Evolutionary conservation across 1,284 basidiomycete species (phyloP).

Genomic region (Ceratobasidium sp.): DNA sequence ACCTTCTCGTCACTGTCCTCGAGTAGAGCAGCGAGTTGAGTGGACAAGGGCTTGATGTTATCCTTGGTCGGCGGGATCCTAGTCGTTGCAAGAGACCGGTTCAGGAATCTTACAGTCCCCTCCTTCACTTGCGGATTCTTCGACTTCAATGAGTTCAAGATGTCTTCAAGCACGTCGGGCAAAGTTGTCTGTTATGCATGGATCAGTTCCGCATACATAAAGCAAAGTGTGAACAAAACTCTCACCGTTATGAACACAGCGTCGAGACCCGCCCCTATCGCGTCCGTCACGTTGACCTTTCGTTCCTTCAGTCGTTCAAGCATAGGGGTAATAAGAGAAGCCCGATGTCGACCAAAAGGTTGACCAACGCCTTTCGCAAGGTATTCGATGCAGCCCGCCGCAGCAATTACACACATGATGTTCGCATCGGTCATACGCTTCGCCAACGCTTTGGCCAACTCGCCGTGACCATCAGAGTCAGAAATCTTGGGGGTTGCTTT

Average conservation of each 20-base stretch:
- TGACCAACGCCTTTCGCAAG: slow-evolving; percentile 84
- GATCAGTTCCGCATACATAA: slow-evolving; percentile 45
- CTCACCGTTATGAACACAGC: slow-evolving; percentile 87
- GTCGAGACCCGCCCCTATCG: slow-evolving; percentile 88
- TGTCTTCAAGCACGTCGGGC: slow-evolving; percentile 85
- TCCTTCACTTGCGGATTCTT: slow-evolving; percentile 99
- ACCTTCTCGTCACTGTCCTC: slow-evolving; percentile 93
- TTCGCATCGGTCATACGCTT: slow-evolving; percentile 92
- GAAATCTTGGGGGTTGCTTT: slow-evolving; percentile 80
- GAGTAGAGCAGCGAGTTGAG: slow-evolving; percentile 78
- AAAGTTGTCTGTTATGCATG: slow-evolving; percentile 71
- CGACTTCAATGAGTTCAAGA: slow-evolving; percentile 79
- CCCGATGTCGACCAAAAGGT: slow-evolving; percentile 80
- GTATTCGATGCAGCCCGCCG: slow-evolving; percentile 86
- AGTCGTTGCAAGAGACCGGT: slow-evolving; percentile 79
- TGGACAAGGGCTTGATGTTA: slow-evolving; percentile 87
- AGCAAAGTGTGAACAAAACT: slow-evolving; percentile 36
- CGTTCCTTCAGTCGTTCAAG: slow-evolving; percentile 95
- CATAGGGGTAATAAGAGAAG: slow-evolving; percentile 80
- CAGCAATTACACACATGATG: slow-evolving; percentile 93
- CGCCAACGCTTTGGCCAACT: slow-evolving; percentile 80
- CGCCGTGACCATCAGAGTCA: slow-evolving; percentile 77
- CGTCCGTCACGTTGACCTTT: slow-evolving; percentile 90
- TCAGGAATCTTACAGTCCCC: slow-evolving; percentile 89
- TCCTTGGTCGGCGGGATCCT: slow-evolving; percentile 72